phyloP scores from a whole-genome alignment of 164 flowering plant genomes.

The Vitis riparia region DNA sequence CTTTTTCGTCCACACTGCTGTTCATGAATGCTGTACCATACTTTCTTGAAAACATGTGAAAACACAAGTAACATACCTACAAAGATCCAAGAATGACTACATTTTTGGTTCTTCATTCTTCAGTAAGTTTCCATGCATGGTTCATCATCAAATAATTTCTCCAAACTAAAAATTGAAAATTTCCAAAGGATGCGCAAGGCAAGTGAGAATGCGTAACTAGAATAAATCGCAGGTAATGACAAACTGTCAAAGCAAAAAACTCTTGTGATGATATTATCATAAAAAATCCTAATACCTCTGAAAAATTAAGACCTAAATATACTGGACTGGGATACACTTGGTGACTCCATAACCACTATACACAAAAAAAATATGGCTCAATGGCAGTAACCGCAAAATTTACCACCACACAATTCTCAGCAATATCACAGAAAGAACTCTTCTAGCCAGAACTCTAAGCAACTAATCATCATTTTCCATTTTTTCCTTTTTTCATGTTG shows the following conservation, averaged over 20 bases:
- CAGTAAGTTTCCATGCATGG: too few species aligned
- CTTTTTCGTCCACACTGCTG: too few species aligned
- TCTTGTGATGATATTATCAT: slow-evolving; percentile 6
- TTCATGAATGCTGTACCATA: too few species aligned
- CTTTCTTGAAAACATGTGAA: too few species aligned
- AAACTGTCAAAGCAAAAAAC: slow-evolving; percentile 1
- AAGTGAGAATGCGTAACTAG: too few species aligned
- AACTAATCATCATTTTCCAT: slow-evolving; percentile 5
- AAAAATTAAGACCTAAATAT: neutral
- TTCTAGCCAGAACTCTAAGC: slow-evolving; percentile 22
- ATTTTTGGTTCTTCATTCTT: too few species aligned
- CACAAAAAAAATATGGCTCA: slow-evolving; percentile 21
- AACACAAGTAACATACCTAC: too few species aligned
- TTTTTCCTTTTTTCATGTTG: neutral
- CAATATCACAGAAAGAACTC: slow-evolving; percentile 12
- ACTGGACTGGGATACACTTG: slow-evolving; percentile 13
- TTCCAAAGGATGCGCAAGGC: too few species aligned
- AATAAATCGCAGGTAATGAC: neutral
- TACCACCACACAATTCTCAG: slow-evolving; percentile 34
- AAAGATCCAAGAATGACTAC: too few species aligned
- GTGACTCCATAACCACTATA: slow-evolving; percentile 30
- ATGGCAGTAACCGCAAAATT: slow-evolving; percentile 50
- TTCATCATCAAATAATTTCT: too few species aligned
- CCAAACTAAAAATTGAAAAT: too few species aligned
- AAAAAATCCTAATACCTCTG: neutral